Percentiles rank a stretch among this genome's conserved stretches.
Evolutionary conservation across 169 alveolate species (phyloP).

Genomic region (Eimeria brunetti): DNA sequence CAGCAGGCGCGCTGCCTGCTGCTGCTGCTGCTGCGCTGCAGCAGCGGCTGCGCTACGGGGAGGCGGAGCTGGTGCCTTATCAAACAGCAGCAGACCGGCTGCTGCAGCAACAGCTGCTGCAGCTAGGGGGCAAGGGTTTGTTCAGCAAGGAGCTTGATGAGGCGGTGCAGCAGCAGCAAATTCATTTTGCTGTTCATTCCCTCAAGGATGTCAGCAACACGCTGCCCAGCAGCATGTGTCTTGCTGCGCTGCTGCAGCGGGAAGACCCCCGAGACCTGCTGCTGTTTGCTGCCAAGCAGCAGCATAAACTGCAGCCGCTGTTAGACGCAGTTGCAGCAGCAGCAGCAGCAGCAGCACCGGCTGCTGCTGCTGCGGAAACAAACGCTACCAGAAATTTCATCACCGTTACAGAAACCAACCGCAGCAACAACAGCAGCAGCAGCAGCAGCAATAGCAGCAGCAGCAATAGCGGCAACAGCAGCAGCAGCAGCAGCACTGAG

Average conservation of each 20-base stretch:
- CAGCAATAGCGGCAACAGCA: not conserved
- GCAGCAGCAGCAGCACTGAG: not conserved
- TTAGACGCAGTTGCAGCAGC: not conserved
- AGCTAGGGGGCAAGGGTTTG: conserved; percentile 85
- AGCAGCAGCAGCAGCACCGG: not conserved
- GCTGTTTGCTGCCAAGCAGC: not conserved
- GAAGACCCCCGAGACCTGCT: conserved; percentile 76
- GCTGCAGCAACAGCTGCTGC: conserved; percentile 82
- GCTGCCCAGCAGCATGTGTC: conserved; percentile 26
- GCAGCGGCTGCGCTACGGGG: conserved; percentile 64
- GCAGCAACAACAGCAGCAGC: conserved; percentile 28
- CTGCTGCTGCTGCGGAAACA: not conserved
- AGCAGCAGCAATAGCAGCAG: not conserved
- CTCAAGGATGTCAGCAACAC: conserved; percentile 64
- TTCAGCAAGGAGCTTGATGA: conserved; percentile 84
- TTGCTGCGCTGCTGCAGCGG: conserved; percentile 70
- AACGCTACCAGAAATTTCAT: not conserved
- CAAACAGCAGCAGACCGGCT: conserved; percentile 79
- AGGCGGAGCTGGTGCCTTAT: not conserved
- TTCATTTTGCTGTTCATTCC: conserved; percentile 84
- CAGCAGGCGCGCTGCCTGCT: not conserved
- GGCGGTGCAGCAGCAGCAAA: conserved; percentile 76
- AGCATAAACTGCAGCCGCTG: not conserved
- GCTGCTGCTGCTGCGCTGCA: conserved; percentile 41
- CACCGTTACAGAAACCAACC: not conserved